phyloP scores from a whole-genome alignment of 306 rosid species.

The Inga oerstediana region DNA sequence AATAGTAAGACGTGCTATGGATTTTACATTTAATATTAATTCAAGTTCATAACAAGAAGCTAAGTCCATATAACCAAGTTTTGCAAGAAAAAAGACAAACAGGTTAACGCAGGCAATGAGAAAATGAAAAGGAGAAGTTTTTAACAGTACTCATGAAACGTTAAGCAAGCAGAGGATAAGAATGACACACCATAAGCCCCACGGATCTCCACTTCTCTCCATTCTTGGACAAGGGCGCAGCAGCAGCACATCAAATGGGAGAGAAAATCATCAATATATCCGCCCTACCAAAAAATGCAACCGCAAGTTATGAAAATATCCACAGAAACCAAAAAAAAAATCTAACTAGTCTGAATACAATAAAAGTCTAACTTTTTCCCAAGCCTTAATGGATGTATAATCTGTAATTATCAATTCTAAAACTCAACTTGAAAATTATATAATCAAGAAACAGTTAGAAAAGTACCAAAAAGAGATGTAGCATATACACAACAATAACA shows the following conservation, averaged over 20 bases:
- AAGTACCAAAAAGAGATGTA: neutral
- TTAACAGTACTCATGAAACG: neutral
- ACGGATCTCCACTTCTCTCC: constrained; percentile 92
- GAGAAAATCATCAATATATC: constrained; percentile 88
- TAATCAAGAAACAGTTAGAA: neutral
- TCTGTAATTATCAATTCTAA: neutral
- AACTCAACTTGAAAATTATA: neutral
- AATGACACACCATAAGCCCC: constrained; percentile 56
- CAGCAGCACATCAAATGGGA: constrained; percentile 98
- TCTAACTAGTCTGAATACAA: neutral
- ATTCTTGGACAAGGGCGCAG: constrained; percentile 98
- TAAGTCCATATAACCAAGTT: constrained; percentile 1
- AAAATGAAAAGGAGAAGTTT: neutral
- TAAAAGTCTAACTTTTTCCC: neutral
- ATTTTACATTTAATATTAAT: neutral
- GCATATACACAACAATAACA: neutral
- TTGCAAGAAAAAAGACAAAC: neutral
- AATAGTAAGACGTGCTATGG: neutral
- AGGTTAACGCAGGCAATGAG: neutral
- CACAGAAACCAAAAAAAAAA: constrained; percentile 16
- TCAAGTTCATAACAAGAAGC: constrained; percentile 8
- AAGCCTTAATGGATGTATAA: neutral
- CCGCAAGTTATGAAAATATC: constrained; percentile 12
- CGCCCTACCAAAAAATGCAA: constrained; percentile 65
- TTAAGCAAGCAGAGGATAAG: constrained; percentile 7